Percentiles rank a stretch among this genome's conserved stretches.
Conservation (phyloP, 768 basidiomycete genomes). For the Lactifluus pinguis region DNA sequence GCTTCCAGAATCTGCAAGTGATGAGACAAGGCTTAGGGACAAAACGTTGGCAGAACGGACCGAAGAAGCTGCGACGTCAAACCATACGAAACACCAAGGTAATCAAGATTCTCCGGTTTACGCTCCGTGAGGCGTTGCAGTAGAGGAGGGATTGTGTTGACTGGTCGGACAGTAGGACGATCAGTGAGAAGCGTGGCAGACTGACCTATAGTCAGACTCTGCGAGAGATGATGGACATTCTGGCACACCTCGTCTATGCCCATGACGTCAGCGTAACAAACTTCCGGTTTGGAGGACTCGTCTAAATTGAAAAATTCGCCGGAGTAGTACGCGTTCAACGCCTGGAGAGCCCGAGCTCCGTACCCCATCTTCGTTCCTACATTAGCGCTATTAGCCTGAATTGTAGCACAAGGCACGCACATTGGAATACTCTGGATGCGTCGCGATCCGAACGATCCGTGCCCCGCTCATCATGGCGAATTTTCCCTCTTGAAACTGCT, state of each 20-base stretch:
- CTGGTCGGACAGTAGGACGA: conserved; percentile 59
- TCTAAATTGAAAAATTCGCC: conserved; percentile 87
- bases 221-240: conserved; percentile 9
- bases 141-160: conserved; percentile 81
- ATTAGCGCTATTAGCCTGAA: conserved; percentile 8
- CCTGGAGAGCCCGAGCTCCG: conserved; percentile 79
- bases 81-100: conserved; percentile 94
- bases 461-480: conserved; percentile 91
- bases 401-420: conserved; percentile 36
- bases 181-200: conserved; percentile 64
- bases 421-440: conserved; percentile 89
- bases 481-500: conserved; percentile 92
- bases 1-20: conserved; percentile 80
- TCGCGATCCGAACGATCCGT: conserved; percentile 85
- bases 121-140: conserved; percentile 84
- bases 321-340: conserved; percentile 83
- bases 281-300: conserved; percentile 47
- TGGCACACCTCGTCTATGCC: conserved; percentile 39
- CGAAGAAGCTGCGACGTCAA: conserved; percentile 77
- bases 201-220: conserved; percentile 24
- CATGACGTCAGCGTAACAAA: conserved; percentile 51
- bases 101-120: conserved; percentile 85
- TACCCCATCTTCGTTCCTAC: conserved; percentile 77
- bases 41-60: conserved; percentile 28
- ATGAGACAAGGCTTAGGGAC: not conserved